phyloP scores from a whole-genome alignment of 345 rosid species.

The Corymbia maculata region DNA sequence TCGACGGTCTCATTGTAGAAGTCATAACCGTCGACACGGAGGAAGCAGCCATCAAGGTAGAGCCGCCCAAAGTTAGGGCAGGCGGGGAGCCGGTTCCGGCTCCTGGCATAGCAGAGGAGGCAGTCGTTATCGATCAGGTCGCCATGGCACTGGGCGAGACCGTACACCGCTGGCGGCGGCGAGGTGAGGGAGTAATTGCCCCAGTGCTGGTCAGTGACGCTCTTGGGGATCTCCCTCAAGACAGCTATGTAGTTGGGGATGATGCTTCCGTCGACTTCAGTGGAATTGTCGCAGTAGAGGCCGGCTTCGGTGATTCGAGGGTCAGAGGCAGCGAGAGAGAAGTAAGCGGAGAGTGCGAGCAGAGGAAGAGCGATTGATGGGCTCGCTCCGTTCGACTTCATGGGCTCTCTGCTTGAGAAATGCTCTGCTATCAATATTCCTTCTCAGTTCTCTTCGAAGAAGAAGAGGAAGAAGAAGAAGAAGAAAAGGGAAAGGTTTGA shows the following conservation, averaged over 20 bases:
- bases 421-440: background rate
- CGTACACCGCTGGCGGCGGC: slow-evolving; percentile 14
- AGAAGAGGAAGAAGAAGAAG: background rate
- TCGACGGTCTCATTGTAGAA: slow-evolving; percentile 38
- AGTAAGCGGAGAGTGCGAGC: no score
- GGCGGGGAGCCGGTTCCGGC: slow-evolving; percentile 13
- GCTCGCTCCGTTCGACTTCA: background rate
- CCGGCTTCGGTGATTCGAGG: background rate
- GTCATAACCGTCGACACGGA: slow-evolving; percentile 36
- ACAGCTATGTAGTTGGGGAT: slow-evolving; percentile 1
- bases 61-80: slow-evolving; percentile 35
- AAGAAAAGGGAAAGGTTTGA: background rate
- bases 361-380: background rate
- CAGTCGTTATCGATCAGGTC: slow-evolving; percentile 32
- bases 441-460: background rate
- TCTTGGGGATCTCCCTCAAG: slow-evolving; percentile 3
- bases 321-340: background rate
- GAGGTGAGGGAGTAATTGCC: slow-evolving; percentile 3
- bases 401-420: background rate
- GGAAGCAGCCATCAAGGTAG: slow-evolving; percentile 55
- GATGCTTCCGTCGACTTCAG: background rate
- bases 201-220: background rate
- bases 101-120: slow-evolving; percentile 24
- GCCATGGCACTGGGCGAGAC: slow-evolving; percentile 30
- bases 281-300: background rate